A percentile compares a stretch with the other conserved stretches of the same genome.
phyloP scores from a whole-genome alignment of 2,329 filamentous ascomycete genomes.

The Verticillium dahliae region DNA sequence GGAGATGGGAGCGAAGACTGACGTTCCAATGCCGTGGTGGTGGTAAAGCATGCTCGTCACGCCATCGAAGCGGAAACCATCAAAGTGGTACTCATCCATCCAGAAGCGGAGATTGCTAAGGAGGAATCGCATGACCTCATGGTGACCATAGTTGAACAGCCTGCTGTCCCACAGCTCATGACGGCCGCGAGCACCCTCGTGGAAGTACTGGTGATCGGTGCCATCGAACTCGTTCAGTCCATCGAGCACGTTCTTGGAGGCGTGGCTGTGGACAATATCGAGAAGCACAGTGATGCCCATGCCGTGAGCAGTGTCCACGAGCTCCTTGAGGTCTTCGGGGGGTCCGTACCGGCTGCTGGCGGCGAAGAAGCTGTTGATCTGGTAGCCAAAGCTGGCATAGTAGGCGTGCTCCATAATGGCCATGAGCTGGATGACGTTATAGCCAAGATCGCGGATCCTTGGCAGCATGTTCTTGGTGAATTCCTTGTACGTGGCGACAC shows the following conservation, averaged over 20 bases:
- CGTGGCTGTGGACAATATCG: constrained; percentile 96
- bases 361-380: constrained; percentile 98
- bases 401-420: constrained; percentile 99
- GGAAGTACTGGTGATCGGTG: constrained; percentile 93
- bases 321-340: constrained; percentile 95
- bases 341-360: constrained; percentile 91
- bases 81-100: constrained; percentile 98
- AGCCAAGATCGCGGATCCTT: constrained; percentile 81
- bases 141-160: constrained; percentile 92
- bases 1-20: constrained; percentile 29
- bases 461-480: constrained; percentile 91
- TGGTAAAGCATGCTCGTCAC: constrained; percentile 97
- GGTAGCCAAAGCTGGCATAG: constrained; percentile 98
- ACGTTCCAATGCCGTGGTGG: constrained; percentile 96
- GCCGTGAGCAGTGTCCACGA: constrained; percentile 90
- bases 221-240: constrained; percentile 95
- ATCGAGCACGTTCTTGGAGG: constrained; percentile 94
- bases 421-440: constrained; percentile 98
- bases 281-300: constrained; percentile 87
- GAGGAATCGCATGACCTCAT: constrained; percentile 93
- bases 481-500: constrained; percentile 92
- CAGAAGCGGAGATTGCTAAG: constrained; percentile 94
- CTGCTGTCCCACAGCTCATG: constrained; percentile 96
- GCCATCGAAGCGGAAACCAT: constrained; percentile 96
- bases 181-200: constrained; percentile 72